Conservation (phyloP, 768 basidiomycete genomes). For the Rhizopogon roseolus region DNA sequence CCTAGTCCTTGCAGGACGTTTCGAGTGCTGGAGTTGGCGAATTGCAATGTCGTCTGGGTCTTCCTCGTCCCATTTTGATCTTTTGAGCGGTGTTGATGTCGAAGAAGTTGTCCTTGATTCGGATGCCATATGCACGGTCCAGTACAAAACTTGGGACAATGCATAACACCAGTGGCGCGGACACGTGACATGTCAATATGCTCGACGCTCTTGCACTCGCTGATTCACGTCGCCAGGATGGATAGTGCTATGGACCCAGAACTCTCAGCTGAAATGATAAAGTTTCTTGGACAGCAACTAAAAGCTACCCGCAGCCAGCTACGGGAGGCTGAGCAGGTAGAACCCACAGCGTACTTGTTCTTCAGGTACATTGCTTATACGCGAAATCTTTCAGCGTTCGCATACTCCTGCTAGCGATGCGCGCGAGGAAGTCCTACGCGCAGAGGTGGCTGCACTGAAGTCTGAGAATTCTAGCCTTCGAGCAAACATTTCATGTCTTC, state of each 20-base stretch:
- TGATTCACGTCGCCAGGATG: slow-evolving; percentile 9
- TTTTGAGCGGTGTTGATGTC: slow-evolving; percentile 57
- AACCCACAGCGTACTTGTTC: neutral
- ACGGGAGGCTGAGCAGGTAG: slow-evolving; percentile 17
- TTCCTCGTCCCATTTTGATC: slow-evolving; percentile 69
- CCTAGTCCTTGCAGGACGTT: slow-evolving; percentile 47
- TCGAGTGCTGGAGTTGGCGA: slow-evolving; percentile 35
- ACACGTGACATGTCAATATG: neutral
- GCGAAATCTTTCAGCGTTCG: slow-evolving; percentile 6
- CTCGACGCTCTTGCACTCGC: too few species aligned
- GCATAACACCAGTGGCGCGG: too few species aligned
- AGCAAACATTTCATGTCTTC: slow-evolving; percentile 10
- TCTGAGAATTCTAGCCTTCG: slow-evolving; percentile 14
- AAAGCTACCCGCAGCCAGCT: slow-evolving; percentile 17
- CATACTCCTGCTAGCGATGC: slow-evolving; percentile 1
- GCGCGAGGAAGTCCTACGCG: slow-evolving; percentile 4
- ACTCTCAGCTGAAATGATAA: slow-evolving; percentile 19
- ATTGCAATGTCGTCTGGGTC: slow-evolving; percentile 40
- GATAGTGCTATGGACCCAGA: slow-evolving; percentile 22
- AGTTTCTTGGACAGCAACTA: slow-evolving; percentile 20
- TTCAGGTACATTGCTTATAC: neutral
- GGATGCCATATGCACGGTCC: slow-evolving; percentile 7
- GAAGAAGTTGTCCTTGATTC: slow-evolving; percentile 14
- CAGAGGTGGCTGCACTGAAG: slow-evolving; percentile 15
- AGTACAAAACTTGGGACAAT: too few species aligned